A percentile compares a stretch with the other conserved stretches of the same genome.
Evolutionary conservation across 441 rosid genomes (phyloP).

Genomic region (Erodium trifolium): DNA sequence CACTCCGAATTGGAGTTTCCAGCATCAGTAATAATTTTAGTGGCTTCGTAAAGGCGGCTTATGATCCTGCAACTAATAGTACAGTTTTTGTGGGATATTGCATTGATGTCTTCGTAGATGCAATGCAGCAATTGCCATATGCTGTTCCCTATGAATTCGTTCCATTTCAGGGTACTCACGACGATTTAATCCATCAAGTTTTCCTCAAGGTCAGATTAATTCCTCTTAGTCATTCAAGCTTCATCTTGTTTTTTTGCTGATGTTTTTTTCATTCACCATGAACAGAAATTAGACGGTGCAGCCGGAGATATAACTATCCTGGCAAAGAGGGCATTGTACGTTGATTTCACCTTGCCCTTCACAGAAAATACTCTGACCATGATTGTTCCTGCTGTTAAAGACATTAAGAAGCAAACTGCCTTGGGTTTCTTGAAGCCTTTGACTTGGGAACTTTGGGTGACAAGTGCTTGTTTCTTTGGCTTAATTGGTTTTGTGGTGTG

Average conservation of each 20-base stretch:
- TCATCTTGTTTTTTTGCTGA: not conserved
- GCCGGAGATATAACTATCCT: slow-evolving; percentile 56
- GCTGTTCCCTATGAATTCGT: slow-evolving; percentile 28
- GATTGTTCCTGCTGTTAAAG: slow-evolving; percentile 26
- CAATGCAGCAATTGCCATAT: slow-evolving; percentile 31
- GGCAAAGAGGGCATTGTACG: slow-evolving; percentile 32
- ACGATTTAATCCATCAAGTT: slow-evolving; percentile 40
- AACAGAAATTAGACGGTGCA: slow-evolving; percentile 34
- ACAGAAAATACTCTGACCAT: slow-evolving; percentile 44
- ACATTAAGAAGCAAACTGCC: slow-evolving; percentile 11
- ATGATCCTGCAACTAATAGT: slow-evolving; percentile 21
- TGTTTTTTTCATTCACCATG: not conserved
- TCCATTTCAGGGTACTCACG: slow-evolving; percentile 32
- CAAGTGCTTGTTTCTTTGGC: slow-evolving; percentile 31
- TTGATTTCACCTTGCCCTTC: slow-evolving; percentile 55
- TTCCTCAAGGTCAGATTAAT: slow-evolving; percentile 29
- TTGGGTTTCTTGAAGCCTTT: slow-evolving; percentile 53
- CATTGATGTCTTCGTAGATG: slow-evolving; percentile 45
- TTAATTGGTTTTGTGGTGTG: slow-evolving; percentile 47
- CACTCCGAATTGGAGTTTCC: slow-evolving; percentile 41
- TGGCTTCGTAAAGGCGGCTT: slow-evolving; percentile 31
- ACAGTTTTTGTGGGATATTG: slow-evolving; percentile 28
- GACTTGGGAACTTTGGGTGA: slow-evolving; percentile 46
- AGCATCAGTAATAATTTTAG: slow-evolving; percentile 24
- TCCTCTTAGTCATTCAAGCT: not conserved